These are phyloP conservation scores for Syzygium syzygioides DNA, from an alignment of 441 rosid species.

Conservation along the genomic window DNA sequence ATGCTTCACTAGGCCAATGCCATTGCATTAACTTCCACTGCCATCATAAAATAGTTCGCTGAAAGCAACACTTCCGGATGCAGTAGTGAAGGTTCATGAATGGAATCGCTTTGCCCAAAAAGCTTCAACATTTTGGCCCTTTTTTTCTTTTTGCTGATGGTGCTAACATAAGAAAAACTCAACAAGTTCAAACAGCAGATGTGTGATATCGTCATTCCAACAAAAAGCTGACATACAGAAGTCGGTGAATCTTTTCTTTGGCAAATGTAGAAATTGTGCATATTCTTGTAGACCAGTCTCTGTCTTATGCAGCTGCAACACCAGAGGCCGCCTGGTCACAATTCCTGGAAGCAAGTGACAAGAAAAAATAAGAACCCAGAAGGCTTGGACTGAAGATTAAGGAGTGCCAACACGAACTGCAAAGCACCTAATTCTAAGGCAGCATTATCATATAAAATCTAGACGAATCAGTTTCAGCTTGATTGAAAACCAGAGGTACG, in stretches of 20 bases:
- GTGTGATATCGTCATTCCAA: no score
- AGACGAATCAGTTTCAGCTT: neutral
- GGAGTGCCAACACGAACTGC: neutral
- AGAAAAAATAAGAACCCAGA: neutral
- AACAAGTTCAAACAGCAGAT: neutral
- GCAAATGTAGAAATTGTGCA: conserved; percentile 11
- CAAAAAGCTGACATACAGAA: neutral
- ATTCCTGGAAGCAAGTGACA: neutral
- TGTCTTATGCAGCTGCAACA: conserved; percentile 8
- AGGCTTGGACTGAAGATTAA: neutral
- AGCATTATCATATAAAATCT: neutral
- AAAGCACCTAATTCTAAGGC: neutral
- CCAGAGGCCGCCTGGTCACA: conserved; percentile 14
- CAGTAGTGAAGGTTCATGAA: neutral
- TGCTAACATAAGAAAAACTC: neutral
- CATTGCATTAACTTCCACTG: neutral
- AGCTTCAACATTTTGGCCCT: neutral
- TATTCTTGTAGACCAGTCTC: conserved; percentile 6
- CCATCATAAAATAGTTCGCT: neutral
- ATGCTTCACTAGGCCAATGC: neutral
- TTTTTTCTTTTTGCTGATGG: neutral
- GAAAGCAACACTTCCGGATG: neutral
- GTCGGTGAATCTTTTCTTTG: conserved; percentile 7
- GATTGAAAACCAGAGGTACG: neutral
- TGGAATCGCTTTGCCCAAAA: neutral